These are phyloP conservation scores for Xerocomus amazonicus DNA, from an alignment of 1,284 basidiomycete genomes.

Conservation along the genomic window DNA sequence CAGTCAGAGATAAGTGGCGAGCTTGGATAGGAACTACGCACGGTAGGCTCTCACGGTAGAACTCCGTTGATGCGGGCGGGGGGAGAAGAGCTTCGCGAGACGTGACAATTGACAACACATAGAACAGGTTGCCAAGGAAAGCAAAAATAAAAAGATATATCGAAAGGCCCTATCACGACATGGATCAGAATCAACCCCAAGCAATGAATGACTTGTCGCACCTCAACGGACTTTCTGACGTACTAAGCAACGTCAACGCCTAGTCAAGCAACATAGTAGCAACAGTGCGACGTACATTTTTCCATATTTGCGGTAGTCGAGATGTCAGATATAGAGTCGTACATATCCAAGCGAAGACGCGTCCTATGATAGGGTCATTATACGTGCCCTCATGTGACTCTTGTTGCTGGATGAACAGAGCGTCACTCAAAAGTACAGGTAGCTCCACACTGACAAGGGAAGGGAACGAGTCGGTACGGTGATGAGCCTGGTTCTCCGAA, in stretches of 20 bases:
- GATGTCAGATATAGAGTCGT: constrained; percentile 89
- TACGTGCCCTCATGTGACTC: constrained; percentile 34
- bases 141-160: constrained; percentile 90
- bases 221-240: constrained; percentile 86
- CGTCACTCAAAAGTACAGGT: constrained; percentile 14
- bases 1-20: constrained; percentile 5
- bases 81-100: constrained; percentile 56
- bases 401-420: constrained; percentile 21
- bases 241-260: constrained; percentile 48
- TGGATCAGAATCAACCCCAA: constrained; percentile 9
- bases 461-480: neutral
- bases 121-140: constrained; percentile 87
- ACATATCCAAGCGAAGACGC: constrained; percentile 89
- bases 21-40: constrained; percentile 39
- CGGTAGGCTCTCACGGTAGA: constrained; percentile 73
- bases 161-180: constrained; percentile 67
- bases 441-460: constrained; percentile 20
- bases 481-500: neutral
- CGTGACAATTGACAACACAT: constrained; percentile 79
- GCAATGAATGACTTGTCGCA: constrained; percentile 25
- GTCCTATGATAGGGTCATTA: constrained; percentile 68
- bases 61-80: constrained; percentile 52
- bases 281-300: constrained; percentile 70
- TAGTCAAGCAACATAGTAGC: constrained; percentile 4
- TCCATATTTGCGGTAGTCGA: constrained; percentile 94